Base-by-base conservation (phyloP, 441 rosid genomes). In the Breynia disticha region DNA sequence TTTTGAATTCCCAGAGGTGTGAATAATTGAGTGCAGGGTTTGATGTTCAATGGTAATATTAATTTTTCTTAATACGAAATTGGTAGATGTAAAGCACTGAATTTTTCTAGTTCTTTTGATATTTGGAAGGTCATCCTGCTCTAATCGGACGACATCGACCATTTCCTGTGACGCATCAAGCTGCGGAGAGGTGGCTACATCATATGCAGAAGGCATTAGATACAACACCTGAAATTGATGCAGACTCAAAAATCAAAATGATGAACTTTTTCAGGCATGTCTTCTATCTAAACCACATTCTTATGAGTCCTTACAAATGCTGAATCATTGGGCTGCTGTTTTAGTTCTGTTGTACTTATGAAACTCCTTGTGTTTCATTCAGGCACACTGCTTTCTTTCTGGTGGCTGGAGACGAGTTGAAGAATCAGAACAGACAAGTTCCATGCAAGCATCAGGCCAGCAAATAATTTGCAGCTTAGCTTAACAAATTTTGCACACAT, bases 381-480 rank as follows among this genome's bases (percentile, higher is more conserved):
- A 86, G 97, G 81, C 97, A 90, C 71, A 90, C 97, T 1, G 94
- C 97, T 1, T 90, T 82, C 79, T 90, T 90, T 73, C 94, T 90
- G 42, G 97, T 90, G 65, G 97, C 97, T 46, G 97, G 95, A 38
- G 76, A 90, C 60, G 89, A 90, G 67, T 56, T 90, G 81, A 80
- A 89, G 80, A 74, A 72, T 59, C 82, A 73, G 63, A 76, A 62
- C 55, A 76, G 68, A 45, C 73, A 48, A 64, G 61, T 61, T 55
- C 74, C 75, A 17, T 86, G 88, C 55, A 83, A 82, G 72, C 87
- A 80, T 32, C 75, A 32, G 0, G 60, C 65, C 51, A 61, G 57
- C 61, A 75, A 79, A 62, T 58, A 76, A 64, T 53, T 74, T 52
- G 67, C 79, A 46, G 54, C 54, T 20, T 74, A 66, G 67, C 56